phyloP scores from a whole-genome alignment of 2,329 filamentous ascomycete species.

The Cadophora luteo-olivacea region DNA sequence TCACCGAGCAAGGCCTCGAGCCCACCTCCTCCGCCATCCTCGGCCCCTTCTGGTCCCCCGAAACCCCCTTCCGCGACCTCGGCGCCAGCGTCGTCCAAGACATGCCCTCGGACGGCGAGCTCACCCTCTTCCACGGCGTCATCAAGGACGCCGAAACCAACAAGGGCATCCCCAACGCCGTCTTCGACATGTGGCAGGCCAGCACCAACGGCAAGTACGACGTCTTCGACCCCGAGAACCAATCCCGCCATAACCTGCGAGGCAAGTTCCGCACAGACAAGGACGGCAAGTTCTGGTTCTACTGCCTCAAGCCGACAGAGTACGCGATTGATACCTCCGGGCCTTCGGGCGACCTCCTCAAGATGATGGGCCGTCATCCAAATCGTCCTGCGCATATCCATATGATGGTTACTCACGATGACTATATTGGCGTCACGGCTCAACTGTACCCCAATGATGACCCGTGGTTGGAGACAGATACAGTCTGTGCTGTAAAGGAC shows the following conservation, averaged over 20 bases:
- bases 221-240: constrained; percentile 67
- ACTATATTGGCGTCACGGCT: constrained; percentile 73
- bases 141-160: constrained; percentile 52
- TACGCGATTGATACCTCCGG: constrained; percentile 52
- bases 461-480: constrained; percentile 62
- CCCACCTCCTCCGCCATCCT: constrained; percentile 72
- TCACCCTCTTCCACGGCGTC: constrained; percentile 63
- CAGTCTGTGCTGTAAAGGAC: constrained; percentile 61
- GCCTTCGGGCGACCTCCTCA: constrained; percentile 58
- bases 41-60: constrained; percentile 82
- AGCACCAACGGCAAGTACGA: constrained; percentile 64
- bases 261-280: constrained; percentile 65
- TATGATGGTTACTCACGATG: constrained; percentile 59
- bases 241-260: constrained; percentile 64
- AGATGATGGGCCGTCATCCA: constrained; percentile 60
- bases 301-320: constrained; percentile 55
- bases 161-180: constrained; percentile 50
- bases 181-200: constrained; percentile 71
- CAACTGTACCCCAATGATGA: constrained; percentile 78
- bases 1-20: constrained; percentile 32
- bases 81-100: constrained; percentile 68
- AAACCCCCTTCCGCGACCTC: constrained; percentile 73
- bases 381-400: constrained; percentile 67
- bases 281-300: constrained; percentile 60
- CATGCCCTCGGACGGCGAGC: constrained; percentile 55